phyloP scores from a whole-genome alignment of 1,284 basidiomycete genomes.

The Moesziomyces globuligerus region DNA sequence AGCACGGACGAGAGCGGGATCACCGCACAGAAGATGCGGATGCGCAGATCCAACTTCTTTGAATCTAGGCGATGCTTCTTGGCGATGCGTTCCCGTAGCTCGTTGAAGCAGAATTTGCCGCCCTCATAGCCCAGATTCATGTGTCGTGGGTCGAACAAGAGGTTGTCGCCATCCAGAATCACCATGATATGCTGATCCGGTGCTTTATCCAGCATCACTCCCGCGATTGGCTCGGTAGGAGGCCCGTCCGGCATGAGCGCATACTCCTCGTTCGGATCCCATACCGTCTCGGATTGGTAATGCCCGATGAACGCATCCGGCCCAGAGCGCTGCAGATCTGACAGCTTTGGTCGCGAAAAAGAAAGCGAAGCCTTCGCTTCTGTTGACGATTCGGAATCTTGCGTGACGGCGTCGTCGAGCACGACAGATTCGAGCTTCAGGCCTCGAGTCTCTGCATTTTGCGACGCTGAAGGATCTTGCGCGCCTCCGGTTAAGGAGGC shows the following conservation, averaged over 20 bases:
- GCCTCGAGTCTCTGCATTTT: neutral
- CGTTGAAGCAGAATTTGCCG: slow-evolving; percentile 22
- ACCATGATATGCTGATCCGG: slow-evolving; percentile 23
- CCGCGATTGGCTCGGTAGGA: neutral
- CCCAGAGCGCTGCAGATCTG: slow-evolving; percentile 11
- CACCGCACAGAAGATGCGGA: slow-evolving; percentile 19
- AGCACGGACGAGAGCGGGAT: slow-evolving; percentile 13
- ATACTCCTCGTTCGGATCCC: slow-evolving; percentile 33
- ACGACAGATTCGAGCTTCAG: neutral
- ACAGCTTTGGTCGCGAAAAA: slow-evolving; percentile 21
- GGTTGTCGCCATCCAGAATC: slow-evolving; percentile 42
- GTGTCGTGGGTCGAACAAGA: slow-evolving; percentile 29
- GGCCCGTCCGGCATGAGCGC: slow-evolving; percentile 29
- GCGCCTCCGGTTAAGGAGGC: neutral
- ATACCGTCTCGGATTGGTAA: slow-evolving; percentile 29
- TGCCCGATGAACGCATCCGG: slow-evolving; percentile 12
- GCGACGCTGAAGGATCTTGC: neutral
- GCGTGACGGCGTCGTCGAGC: neutral
- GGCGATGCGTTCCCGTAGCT: slow-evolving; percentile 32
- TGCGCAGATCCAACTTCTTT: slow-evolving; percentile 20
- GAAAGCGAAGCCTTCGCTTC: neutral
- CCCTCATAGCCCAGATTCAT: slow-evolving; percentile 25
- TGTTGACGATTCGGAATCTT: neutral
- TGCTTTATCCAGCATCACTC: slow-evolving; percentile 1
- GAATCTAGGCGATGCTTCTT: slow-evolving; percentile 25